Conservation (phyloP, 768 basidiomycete genomes). For the Lentinula lateritia region DNA sequence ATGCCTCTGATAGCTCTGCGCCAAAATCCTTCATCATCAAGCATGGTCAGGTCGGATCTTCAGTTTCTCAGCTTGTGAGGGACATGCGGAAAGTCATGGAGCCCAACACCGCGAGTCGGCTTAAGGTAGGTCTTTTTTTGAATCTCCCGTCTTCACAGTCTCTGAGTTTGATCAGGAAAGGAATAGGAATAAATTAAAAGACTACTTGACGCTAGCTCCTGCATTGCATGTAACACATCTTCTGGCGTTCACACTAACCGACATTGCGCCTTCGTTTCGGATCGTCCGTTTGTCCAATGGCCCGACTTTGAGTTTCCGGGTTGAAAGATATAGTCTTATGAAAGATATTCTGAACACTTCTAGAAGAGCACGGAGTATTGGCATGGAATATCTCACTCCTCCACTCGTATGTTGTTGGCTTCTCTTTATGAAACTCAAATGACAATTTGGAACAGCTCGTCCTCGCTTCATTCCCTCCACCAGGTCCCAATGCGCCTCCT, state of each 20-base stretch:
- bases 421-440: background rate
- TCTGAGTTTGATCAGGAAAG: constrained; percentile 61
- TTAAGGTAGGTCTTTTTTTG: constrained; percentile 52
- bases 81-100: constrained; percentile 97
- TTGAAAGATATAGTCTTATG: constrained; percentile 89
- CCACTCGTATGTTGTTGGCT: constrained; percentile 56
- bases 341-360: constrained; percentile 73
- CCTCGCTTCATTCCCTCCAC: constrained; percentile 79
- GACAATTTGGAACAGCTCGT: constrained; percentile 60
- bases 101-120: constrained; percentile 90
- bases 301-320: constrained; percentile 88
- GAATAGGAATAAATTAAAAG: constrained; percentile 83
- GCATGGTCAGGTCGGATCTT: constrained; percentile 88
- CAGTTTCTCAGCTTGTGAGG: constrained; percentile 82
- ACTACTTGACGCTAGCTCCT: constrained; percentile 90
- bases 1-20: constrained; percentile 26
- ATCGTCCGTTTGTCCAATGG: constrained; percentile 85
- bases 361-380: constrained; percentile 65
- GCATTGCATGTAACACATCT: constrained; percentile 88
- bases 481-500: constrained; percentile 67
- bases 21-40: constrained; percentile 98
- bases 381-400: constrained; percentile 86
- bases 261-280: constrained; percentile 79
- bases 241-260: constrained; percentile 85
- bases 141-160: constrained; percentile 8